A percentile compares a stretch with the other conserved stretches of the same genome.
Evolutionary conservation across 768 basidiomycete species (phyloP).

Genomic region (Kwoniella europaea): DNA sequence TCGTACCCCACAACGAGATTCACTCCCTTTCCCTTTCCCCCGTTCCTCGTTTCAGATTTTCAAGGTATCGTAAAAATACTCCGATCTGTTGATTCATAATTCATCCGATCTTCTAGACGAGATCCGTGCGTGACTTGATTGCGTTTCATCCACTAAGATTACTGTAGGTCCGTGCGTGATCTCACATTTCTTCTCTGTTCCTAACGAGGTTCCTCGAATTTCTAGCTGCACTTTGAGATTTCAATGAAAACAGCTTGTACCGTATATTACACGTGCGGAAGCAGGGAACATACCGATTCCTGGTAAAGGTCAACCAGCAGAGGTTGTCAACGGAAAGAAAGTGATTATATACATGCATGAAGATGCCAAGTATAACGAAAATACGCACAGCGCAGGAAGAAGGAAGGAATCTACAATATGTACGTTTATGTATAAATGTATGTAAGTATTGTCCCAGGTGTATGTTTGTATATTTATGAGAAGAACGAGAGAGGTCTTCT

Average conservation of each 20-base stretch:
- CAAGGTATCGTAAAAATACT: not conserved
- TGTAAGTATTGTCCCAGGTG: not conserved
- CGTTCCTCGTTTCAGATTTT: slow-evolving; percentile 8
- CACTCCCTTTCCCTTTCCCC: not conserved
- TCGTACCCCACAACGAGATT: not conserved
- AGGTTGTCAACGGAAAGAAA: not conserved
- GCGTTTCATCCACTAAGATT: not conserved
- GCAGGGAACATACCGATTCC: too few relatives aligned
- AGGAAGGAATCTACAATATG: not conserved
- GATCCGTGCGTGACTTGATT: not conserved
- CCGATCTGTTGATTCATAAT: not conserved
- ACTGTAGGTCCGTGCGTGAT: not conserved
- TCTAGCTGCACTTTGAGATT: too few relatives aligned
- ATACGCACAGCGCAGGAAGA: not conserved
- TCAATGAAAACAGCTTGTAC: too few relatives aligned
- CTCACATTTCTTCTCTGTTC: not conserved
- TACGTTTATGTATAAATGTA: not conserved
- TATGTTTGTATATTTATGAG: too few relatives aligned
- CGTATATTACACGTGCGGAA: too few relatives aligned
- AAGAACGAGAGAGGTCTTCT: too few relatives aligned
- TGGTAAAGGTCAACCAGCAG: not conserved
- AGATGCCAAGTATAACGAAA: not conserved
- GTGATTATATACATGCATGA: not conserved
- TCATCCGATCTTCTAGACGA: not conserved
- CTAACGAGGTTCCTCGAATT: not conserved